A percentile compares a stretch with the other conserved stretches of the same genome.
phyloP scores from a whole-genome alignment of 352 stramenopile species.

The Globisporangium orthogonon region DNA sequence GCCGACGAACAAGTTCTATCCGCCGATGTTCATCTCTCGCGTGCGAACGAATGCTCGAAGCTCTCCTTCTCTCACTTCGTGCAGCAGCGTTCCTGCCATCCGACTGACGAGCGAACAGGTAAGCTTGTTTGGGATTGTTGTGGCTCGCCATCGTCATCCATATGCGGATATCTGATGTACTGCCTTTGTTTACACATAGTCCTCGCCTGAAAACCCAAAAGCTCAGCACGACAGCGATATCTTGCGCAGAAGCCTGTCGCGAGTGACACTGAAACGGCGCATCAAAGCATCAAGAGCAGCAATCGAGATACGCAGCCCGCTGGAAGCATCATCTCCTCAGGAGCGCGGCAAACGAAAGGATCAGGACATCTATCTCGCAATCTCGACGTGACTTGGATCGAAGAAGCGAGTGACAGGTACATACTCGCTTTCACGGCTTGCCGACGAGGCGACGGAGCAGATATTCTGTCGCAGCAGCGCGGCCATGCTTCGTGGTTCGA shows the following conservation, averaged over 20 bases:
- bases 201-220: background rate
- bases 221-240: slow-evolving; percentile 34
- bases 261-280: slow-evolving; percentile 46
- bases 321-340: background rate
- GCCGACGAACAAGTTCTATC: slow-evolving; percentile 42
- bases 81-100: slow-evolving; percentile 15
- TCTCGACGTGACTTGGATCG: slow-evolving; percentile 38
- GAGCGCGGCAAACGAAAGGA: slow-evolving; percentile 1
- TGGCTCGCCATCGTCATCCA: background rate
- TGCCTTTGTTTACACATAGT: background rate
- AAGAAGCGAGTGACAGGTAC: background rate
- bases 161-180: background rate
- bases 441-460: slow-evolving; percentile 27
- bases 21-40: slow-evolving; percentile 42
- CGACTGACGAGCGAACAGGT: slow-evolving; percentile 9
- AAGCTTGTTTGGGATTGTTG: background rate
- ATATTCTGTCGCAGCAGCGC: slow-evolving; percentile 43
- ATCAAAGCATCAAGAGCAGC: slow-evolving; percentile 17
- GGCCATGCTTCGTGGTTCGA: slow-evolving; percentile 48
- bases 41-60: slow-evolving; percentile 18
- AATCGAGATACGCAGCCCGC: background rate
- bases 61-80: background rate
- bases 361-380: slow-evolving; percentile 42
- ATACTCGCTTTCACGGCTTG: slow-evolving; percentile 4
- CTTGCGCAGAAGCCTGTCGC: slow-evolving; percentile 50